These are phyloP conservation scores for Neurospora hispaniola DNA, from an alignment of 495 filamentous ascomycete species.

Conservation along the genomic window DNA sequence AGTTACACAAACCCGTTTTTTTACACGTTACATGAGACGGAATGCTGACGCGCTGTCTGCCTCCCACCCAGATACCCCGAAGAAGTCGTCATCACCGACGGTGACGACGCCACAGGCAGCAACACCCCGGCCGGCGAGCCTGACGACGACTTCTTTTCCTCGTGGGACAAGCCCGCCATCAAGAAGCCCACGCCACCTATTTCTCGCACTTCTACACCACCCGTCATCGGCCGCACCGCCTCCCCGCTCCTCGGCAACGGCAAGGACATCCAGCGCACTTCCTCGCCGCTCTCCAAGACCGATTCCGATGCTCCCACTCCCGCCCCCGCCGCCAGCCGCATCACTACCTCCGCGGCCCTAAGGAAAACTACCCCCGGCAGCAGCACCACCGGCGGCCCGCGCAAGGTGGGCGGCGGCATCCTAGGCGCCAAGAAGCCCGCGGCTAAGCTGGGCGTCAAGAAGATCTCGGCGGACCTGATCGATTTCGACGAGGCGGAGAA, in stretches of 20 bases:
- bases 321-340: constrained; percentile 49
- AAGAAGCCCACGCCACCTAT: constrained; percentile 93
- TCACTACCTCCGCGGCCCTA: constrained; percentile 62
- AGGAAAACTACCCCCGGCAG: constrained; percentile 54
- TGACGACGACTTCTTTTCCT: constrained; percentile 95
- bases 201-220: constrained; percentile 82
- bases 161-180: constrained; percentile 95
- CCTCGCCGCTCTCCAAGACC: constrained; percentile 66
- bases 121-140: constrained; percentile 65
- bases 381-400: constrained; percentile 45
- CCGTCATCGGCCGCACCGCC: constrained; percentile 68
- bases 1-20: neutral
- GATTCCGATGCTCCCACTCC: constrained; percentile 31
- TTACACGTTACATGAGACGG: neutral
- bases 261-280: constrained; percentile 59
- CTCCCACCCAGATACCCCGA: constrained; percentile 55
- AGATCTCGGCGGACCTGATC: constrained; percentile 61
- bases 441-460: constrained; percentile 90
- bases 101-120: constrained; percentile 51
- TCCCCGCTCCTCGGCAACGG: constrained; percentile 78
- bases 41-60: constrained; percentile 13
- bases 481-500: constrained; percentile 97
- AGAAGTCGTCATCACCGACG: constrained; percentile 77
- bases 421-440: constrained; percentile 89
- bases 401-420: constrained; percentile 58